Evolutionary conservation across 345 rosid species (phyloP), one percentile per base, ranked within the genome.

Genomic region (Bruguiera gymnorhiza): DNA sequence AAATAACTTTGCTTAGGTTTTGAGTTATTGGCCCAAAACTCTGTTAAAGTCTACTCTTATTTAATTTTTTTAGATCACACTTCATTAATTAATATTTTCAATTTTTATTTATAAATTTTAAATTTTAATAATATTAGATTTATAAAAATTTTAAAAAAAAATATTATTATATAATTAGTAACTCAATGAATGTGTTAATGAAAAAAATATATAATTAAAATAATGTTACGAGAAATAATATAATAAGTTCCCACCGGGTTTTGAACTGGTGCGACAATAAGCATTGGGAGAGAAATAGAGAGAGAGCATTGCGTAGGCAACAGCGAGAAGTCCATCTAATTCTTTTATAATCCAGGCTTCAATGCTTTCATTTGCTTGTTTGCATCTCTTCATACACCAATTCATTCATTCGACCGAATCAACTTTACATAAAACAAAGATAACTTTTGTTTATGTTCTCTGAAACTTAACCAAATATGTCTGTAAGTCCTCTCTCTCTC

Each of bases 311-410:
- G 6, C 37, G 31, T 4, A 30, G 31, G 31, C 3, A 30, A 30
- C 31, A 31, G 32, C 0, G 32, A 31, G 32, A 31, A 3, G 32
- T 31, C 32, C 32, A 73, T 68, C 56, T 80, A 80, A 73, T 76
- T 77, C 78, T 76, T 81, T 80, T 73, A 78, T 62, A 72, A 69
- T 83, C 73, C 89, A 80, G 83, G 92, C 86, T 79, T 83, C 86
- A 79, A 73, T 29, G 66, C 71, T 66, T 63, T 73, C 66, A 31
- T 69, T 75, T 66, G 19, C 77, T 68, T 79, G 84, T 83, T 83
- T 72, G 82, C 78, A 50, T 60, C 73, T 82, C 82, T 82, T 83
- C 79, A 78, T 80, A 74, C 86, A 86, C 84, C 71, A 66, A 6
- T 52, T 19, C 56, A 52, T 20, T 20, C 56, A 18, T 52, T 23